phyloP scores from a whole-genome alignment of 2,329 filamentous ascomycete genomes.

The Sporothrix protearum region DNA sequence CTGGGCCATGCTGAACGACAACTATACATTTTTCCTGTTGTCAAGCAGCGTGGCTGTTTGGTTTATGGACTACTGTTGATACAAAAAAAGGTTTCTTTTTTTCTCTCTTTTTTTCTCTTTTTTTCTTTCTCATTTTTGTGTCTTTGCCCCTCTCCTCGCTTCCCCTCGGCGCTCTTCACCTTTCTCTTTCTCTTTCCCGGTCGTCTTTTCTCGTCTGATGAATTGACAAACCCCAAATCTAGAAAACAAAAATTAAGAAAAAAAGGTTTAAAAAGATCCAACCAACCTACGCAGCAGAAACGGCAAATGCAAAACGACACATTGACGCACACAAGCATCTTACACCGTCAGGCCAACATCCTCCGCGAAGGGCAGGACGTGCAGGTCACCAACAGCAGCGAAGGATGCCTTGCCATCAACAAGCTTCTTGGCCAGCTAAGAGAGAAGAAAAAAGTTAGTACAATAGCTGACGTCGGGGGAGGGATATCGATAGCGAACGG shows the following conservation, averaged over 20 bases:
- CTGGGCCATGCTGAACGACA: conserved; percentile 40
- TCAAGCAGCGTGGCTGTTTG: conserved; percentile 1
- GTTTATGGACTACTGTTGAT: conserved; percentile 25
- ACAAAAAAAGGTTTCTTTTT: conserved; percentile 22
- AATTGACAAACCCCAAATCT: conserved; percentile 19
- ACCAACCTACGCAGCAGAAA: conserved; percentile 22
- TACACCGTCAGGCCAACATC: conserved; percentile 95
- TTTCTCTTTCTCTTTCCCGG: not conserved
- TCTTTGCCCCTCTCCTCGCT: not conserved
- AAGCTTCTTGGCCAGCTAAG: conserved; percentile 79
- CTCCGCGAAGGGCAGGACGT: conserved; percentile 85
- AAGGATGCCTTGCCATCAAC: conserved; percentile 86
- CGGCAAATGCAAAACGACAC: conserved; percentile 4
- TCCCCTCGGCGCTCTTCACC: not conserved
- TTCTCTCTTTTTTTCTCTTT: not conserved
- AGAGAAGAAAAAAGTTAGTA: not conserved
- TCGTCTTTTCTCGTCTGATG: conserved; percentile 3
- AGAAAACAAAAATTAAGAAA: conserved; percentile 20
- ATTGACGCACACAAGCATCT: conserved; percentile 30
- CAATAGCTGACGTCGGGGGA: too few species aligned
- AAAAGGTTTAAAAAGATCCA: conserved; percentile 17
- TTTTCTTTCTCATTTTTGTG: conserved; percentile 1
- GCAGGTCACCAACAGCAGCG: conserved; percentile 85
- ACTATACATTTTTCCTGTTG: conserved; percentile 6
- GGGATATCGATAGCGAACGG: too few species aligned